Conservation (phyloP, 176 grass and related monocot genomes). For the Musa acuminata region DNA sequence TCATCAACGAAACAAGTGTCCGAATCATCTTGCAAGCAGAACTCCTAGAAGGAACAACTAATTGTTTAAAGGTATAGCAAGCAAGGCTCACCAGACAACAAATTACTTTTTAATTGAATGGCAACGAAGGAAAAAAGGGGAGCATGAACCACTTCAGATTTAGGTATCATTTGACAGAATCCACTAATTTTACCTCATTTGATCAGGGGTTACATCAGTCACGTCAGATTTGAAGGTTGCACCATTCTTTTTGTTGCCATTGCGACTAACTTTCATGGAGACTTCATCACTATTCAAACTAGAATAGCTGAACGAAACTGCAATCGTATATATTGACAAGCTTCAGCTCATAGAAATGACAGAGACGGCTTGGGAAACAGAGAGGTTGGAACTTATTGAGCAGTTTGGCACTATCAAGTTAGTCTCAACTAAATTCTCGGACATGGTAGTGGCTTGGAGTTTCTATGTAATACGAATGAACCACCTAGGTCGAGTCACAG, state of each 20-base stretch:
- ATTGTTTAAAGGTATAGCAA: not conserved
- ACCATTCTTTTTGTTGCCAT: conserved; percentile 63
- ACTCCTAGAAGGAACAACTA: conserved; percentile 37
- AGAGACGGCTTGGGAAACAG: not conserved
- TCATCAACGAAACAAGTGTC: conserved; percentile 94
- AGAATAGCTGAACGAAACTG: conserved; percentile 94
- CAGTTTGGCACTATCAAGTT: conserved; percentile 6
- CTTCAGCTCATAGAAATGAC: conserved; percentile 7
- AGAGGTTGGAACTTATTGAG: conserved; percentile 8
- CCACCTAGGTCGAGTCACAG: too few species aligned
- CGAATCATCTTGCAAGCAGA: conserved; percentile 98
- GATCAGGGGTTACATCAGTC: conserved; percentile 78
- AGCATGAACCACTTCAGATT: not conserved
- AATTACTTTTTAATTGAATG: not conserved
- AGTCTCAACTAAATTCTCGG: too few species aligned
- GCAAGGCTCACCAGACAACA: not conserved
- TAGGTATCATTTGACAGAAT: not conserved
- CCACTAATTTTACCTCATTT: conserved; percentile 60
- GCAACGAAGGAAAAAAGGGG: not conserved
- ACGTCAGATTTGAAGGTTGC: conserved; percentile 63
- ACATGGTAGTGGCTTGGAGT: too few species aligned
- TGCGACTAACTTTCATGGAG: conserved; percentile 77
- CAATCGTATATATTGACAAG: not conserved
- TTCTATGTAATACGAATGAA: too few species aligned
- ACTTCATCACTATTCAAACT: conserved; percentile 58